Conservation (phyloP, 768 basidiomycete species). For the Pulveroboletus sp. region DNA sequence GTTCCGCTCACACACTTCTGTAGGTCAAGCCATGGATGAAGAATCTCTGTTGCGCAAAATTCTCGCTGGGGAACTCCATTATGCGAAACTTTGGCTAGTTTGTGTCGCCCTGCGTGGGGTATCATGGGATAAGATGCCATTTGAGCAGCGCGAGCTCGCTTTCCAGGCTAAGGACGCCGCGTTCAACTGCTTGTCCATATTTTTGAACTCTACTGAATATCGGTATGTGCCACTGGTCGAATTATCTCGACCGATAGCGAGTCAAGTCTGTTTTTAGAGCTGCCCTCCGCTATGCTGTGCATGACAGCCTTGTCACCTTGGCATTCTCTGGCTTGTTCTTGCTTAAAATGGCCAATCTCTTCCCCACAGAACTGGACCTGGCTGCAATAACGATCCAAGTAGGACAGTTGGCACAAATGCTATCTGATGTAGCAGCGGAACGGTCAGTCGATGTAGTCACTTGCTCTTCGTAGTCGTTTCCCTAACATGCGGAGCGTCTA, state of each 20-base stretch:
- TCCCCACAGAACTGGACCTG: conserved; percentile 80
- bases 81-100: conserved; percentile 92
- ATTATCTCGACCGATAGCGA: not conserved
- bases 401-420: conserved; percentile 82
- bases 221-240: conserved; percentile 44
- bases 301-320: conserved; percentile 87
- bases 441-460: conserved; percentile 40
- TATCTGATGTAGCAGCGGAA: conserved; percentile 92
- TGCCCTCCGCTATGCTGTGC: conserved; percentile 88
- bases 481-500: conserved; percentile 27
- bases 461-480: not conserved
- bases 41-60: conserved; percentile 83
- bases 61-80: conserved; percentile 82
- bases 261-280: conserved; percentile 43
- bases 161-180: conserved; percentile 96
- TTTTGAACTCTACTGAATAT: conserved; percentile 76
- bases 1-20: conserved; percentile 5
- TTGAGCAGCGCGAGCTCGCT: conserved; percentile 89
- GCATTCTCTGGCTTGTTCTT: conserved; percentile 90
- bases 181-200: conserved; percentile 76
- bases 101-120: conserved; percentile 89
- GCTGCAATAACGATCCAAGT: conserved; percentile 75
- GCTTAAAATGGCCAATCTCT: conserved; percentile 91
- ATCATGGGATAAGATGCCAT: conserved; percentile 94
- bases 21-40: conserved; percentile 79